These are phyloP conservation scores for Nitzschia inconspicua DNA, from an alignment of 108 stramenopile genomes.

Conservation along the genomic window DNA sequence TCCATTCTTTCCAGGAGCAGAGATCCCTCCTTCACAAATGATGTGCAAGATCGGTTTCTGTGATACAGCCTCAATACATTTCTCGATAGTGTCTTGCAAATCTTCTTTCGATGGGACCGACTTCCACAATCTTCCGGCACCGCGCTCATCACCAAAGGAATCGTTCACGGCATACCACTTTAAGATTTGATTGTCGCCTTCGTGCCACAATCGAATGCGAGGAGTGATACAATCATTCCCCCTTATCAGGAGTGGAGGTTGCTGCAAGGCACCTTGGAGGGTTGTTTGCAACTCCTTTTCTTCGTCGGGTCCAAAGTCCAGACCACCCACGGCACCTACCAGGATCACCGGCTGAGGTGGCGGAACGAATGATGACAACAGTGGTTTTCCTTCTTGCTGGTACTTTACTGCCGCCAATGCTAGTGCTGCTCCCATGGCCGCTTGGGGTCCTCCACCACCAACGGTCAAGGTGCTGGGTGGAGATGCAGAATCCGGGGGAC, in stretches of 20 bases:
- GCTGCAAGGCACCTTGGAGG: conserved; percentile 19
- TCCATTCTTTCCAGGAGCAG: conserved; percentile 32
- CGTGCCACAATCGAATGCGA: conserved; percentile 58
- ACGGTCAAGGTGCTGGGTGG: conserved; percentile 6
- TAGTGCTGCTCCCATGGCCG: conserved; percentile 46
- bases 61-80: background rate
- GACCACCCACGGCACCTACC: conserved; percentile 37
- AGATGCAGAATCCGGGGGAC: conserved; percentile 2
- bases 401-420: conserved; percentile 25
- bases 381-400: background rate
- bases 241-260: conserved; percentile 19
- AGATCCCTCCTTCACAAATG: conserved; percentile 38
- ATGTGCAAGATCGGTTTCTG: conserved; percentile 21
- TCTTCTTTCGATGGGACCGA: conserved; percentile 33
- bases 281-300: conserved; percentile 11
- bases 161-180: conserved; percentile 51
- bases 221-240: conserved; percentile 41
- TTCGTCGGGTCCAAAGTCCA: conserved; percentile 32
- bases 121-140: conserved; percentile 58
- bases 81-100: conserved; percentile 10
- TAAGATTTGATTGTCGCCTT: conserved; percentile 32
- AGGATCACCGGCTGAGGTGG: conserved; percentile 37
- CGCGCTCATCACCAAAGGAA: conserved; percentile 35
- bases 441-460: conserved; percentile 62
- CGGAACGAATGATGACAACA: conserved; percentile 2